A percentile compares a stretch with the other conserved stretches of the same genome.
Evolutionary conservation across 2,329 filamentous ascomycete genomes (phyloP).

Genomic region (Phaeomoniella chlamydospora): DNA sequence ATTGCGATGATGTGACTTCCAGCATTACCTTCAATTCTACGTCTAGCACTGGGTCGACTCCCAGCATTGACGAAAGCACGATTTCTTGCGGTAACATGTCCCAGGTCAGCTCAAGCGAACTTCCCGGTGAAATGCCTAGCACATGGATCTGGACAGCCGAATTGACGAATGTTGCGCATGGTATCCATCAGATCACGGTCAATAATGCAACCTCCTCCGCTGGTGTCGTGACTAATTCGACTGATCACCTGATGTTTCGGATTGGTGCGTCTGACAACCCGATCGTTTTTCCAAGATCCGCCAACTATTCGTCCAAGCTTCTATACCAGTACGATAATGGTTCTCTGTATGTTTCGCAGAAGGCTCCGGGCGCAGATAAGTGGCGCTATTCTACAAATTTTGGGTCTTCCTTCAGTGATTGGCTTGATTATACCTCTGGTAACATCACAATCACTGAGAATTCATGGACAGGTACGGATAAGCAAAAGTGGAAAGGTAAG

Average conservation of each 20-base stretch:
- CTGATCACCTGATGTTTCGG: slow-evolving; percentile 36
- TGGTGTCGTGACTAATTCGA: slow-evolving; percentile 25
- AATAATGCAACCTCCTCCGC: slow-evolving; percentile 25
- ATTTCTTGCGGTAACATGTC: slow-evolving; percentile 23
- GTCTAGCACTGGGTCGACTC: slow-evolving; percentile 21
- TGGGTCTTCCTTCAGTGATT: slow-evolving; percentile 35
- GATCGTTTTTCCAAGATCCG: slow-evolving; percentile 30
- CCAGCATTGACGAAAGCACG: slow-evolving; percentile 20
- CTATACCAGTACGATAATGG: slow-evolving; percentile 19
- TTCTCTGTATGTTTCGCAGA: slow-evolving; percentile 29
- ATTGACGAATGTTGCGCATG: slow-evolving; percentile 35
- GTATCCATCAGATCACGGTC: slow-evolving; percentile 35
- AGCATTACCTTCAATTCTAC: slow-evolving; percentile 29
- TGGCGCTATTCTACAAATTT: slow-evolving; percentile 39
- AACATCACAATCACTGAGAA: slow-evolving; percentile 22
- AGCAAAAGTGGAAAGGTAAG: slow-evolving; percentile 36
- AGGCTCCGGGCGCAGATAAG: slow-evolving; percentile 36
- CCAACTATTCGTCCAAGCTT: slow-evolving; percentile 37
- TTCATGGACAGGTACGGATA: slow-evolving; percentile 33
- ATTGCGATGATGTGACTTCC: slow-evolving; percentile 31
- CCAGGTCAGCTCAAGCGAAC: slow-evolving; percentile 13
- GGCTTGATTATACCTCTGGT: slow-evolving; percentile 30
- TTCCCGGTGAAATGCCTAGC: slow-evolving; percentile 30
- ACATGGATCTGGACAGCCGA: slow-evolving; percentile 29
- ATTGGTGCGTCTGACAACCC: slow-evolving; percentile 40